Evolutionary conservation across 495 filamentous ascomycete genomes (phyloP).

Genomic region (Copromyces sp.): DNA sequence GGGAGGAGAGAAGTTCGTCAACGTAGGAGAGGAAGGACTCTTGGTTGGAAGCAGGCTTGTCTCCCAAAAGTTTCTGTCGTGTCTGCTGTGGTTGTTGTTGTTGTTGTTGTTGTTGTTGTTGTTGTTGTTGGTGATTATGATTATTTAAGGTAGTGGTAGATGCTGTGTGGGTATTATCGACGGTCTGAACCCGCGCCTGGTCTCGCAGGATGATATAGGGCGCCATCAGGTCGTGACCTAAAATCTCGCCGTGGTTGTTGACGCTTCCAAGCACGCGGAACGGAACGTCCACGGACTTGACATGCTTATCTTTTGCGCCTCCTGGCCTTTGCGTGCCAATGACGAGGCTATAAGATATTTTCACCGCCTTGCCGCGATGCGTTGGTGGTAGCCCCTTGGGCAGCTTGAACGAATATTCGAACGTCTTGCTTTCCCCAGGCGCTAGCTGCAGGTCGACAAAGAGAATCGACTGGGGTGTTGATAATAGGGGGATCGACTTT

Average conservation of each 20-base stretch:
- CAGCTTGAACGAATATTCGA: conserved; percentile 73
- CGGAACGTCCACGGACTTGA: conserved; percentile 85
- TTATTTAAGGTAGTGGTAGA: neutral
- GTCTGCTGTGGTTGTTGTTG: conserved; percentile 5
- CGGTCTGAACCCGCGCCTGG: conserved; percentile 53
- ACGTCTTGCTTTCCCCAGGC: conserved; percentile 83
- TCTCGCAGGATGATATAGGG: conserved; percentile 87
- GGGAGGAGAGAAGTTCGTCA: conserved; percentile 61
- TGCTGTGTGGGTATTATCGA: conserved; percentile 26
- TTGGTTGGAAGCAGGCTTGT: conserved; percentile 25
- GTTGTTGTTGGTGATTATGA: conserved; percentile 3
- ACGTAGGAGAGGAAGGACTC: conserved; percentile 69
- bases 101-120: conserved; percentile 5
- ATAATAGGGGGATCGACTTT: conserved; percentile 76
- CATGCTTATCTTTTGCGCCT: conserved; percentile 63
- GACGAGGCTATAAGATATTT: conserved; percentile 81
- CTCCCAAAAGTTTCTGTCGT: neutral
- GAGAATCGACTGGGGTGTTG: conserved; percentile 91
- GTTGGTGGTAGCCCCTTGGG: conserved; percentile 82
- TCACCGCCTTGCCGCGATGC: conserved; percentile 87
- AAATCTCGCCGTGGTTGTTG: conserved; percentile 53
- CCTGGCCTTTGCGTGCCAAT: conserved; percentile 87
- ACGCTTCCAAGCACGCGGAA: conserved; percentile 92
- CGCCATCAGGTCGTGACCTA: conserved; percentile 79
- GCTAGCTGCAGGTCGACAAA: conserved; percentile 85